phyloP scores from a whole-genome alignment of 139 green algal genomes.

The Trebouxia sp. region DNA sequence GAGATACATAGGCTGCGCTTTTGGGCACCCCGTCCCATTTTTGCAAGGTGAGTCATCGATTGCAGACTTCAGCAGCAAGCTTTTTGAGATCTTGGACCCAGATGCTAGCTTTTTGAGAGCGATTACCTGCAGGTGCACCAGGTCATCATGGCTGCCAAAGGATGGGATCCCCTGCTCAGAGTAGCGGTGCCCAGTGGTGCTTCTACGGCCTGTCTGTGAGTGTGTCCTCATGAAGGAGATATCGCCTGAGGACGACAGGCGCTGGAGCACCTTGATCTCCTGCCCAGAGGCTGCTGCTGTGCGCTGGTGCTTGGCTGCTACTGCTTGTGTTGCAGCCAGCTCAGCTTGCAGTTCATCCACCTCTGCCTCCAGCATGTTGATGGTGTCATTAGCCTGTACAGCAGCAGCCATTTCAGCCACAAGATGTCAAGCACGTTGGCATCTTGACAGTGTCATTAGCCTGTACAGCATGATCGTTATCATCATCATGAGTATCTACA shows the following conservation, averaged over 20 bases:
- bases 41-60: too few relatives aligned
- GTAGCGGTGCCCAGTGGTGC: constrained; percentile 1
- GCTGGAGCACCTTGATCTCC: constrained; percentile 18
- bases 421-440: too few relatives aligned
- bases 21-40: too few relatives aligned
- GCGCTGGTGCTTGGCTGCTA: constrained; percentile 23
- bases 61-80: too few relatives aligned
- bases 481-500: too few relatives aligned
- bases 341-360: constrained; percentile 21
- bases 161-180: constrained; percentile 1
- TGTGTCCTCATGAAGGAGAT: constrained; percentile 25
- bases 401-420: too few relatives aligned
- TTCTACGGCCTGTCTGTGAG: constrained; percentile 6
- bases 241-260: not conserved
- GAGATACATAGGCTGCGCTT: too few relatives aligned
- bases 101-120: too few relatives aligned
- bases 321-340: constrained; percentile 15
- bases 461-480: too few relatives aligned
- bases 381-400: constrained; percentile 7
- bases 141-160: constrained; percentile 17
- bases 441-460: constrained; percentile 23
- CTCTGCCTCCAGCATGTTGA: constrained; percentile 18
- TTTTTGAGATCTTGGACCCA: too few relatives aligned
- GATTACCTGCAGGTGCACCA: constrained; percentile 2
- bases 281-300: constrained; percentile 8